Base-by-base conservation (phyloP, 352 stramenopile genomes). In the Phytophthora niederhauseri region DNA sequence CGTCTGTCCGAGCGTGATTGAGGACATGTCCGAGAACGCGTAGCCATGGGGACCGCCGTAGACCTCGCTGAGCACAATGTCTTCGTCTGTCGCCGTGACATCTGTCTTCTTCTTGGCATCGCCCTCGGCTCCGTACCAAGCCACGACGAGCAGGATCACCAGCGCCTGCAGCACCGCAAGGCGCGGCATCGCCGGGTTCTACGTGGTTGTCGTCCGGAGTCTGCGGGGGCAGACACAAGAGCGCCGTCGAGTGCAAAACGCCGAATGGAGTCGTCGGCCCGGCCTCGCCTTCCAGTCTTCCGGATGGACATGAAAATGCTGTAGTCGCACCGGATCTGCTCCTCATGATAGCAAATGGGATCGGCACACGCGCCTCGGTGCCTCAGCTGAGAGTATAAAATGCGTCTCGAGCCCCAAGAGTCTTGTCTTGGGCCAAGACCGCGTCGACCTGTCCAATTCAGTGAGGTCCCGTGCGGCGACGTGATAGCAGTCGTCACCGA, bases 21-120 rank as follows among this genome's bases (percentile, higher is more conserved):
- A 49, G 4, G 55, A 28, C 14, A 77, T 61, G 30, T 77, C 65
- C 30, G 70, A 73, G 61, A 77, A 74, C 45, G 61, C 60, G 38
- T 59, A 38, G 14, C 55, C 70, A 19, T 63, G 34, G 8, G 45
- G 15, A 0, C 60, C 70, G 3, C 65, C 70, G 45, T 52, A 74
- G 3, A 53, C 50, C 53, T 64, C 41, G 34, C 59, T 77, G 8
- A 74, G 60, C 4, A 43, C 19, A 57, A 77, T 67, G 20, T 67
- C 66, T 22, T 66, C 55, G 17, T 69, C 53, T n/a, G 41, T 17
- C 0, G n/a, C 20, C 8, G 58, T 52, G 12, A 22, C 38, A 26
- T 6, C 38, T 57, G 11, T 34, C 14, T 22, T 19, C 22, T 6
- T 34, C 14, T 30, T 19, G 24, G 41, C 41, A 49, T 24, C 15